Evolutionary conservation across 371 early-diverging fungal genomes (phyloP), one percentile per base, ranked within the genome.

Genomic region (Batrachochytrium dendrobatidis): DNA sequence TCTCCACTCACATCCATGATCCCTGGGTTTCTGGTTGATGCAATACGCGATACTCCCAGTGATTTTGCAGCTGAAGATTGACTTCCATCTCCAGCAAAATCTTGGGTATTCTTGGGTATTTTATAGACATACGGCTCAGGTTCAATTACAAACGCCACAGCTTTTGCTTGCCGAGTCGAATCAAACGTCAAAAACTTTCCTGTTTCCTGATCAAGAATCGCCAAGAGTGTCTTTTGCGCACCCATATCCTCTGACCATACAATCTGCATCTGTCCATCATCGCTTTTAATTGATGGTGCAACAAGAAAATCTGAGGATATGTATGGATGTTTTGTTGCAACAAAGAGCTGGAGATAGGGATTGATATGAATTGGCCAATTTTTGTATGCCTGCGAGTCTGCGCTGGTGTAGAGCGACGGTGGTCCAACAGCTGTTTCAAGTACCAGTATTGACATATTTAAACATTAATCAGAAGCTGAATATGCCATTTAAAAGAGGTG

Each of bases 1-100:
- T 84, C 84, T 52, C 84, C 84, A 56, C 80, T 80, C 10, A 84
- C 67, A 48, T 72, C 79, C 54, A 83, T 30, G 52, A 76, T 69
- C 7, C 77, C 72, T 15, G 39, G 39, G 12, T 6, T 29, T 25
- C 8, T 8, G n/a, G 49, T 48, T 6, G 49, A 8, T 18, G 51
- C 51, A 24, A 5, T 24, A n/a, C 39, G 39, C 39, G 39, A n/a
- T 26, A 26, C 7, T 28, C 51, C 51, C n/a, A 32, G 30, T 39
- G 15, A 17, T 15, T 39, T 10, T 3, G 53, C 29, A 3, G 2
- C 3, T 6, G 2, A 2, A 7, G 22, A 15, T 12, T 8, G 12
- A 22, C 49, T 49, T 39, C 39, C 39, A 39, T 39, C 39, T 15
- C 15, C 39, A 20, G 39, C 39, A 20, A n/a, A n/a, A n/a, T n/a